phyloP scores from a whole-genome alignment of 2,329 filamentous ascomycete genomes.

The Aspergillus oerlinghausenensis region DNA sequence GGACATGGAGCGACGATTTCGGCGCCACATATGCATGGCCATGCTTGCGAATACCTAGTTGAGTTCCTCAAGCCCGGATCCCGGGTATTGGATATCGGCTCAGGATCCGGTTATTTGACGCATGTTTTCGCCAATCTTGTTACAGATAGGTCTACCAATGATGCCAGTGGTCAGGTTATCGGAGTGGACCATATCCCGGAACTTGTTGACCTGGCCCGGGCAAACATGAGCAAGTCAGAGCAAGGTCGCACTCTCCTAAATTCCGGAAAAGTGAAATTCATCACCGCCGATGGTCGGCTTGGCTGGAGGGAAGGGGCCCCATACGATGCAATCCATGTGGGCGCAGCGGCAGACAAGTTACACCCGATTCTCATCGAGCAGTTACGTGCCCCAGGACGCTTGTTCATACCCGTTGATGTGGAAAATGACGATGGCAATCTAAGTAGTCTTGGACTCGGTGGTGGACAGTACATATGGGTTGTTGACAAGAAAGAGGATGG shows the following conservation, averaged over 20 bases:
- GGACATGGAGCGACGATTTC: conserved; percentile 66
- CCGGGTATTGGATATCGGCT: conserved; percentile 68
- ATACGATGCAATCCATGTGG: conserved; percentile 95
- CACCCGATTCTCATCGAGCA: conserved; percentile 72
- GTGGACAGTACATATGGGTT: conserved; percentile 57
- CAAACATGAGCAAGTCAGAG: conserved; percentile 62
- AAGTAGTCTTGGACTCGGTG: conserved; percentile 18
- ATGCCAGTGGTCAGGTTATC: conserved; percentile 51
- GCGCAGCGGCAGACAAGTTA: conserved; percentile 72
- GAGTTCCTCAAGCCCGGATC: conserved; percentile 50
- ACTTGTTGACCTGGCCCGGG: conserved; percentile 58
- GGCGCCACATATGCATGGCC: conserved; percentile 69
- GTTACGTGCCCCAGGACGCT: conserved; percentile 68
- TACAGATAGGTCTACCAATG: conserved; percentile 19
- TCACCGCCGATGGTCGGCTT: conserved; percentile 68
- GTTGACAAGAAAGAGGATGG: conserved; percentile 60
- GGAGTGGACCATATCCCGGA: conserved; percentile 70
- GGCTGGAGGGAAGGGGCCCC: conserved; percentile 57
- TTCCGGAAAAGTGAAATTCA: conserved; percentile 63
- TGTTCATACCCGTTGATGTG: conserved; percentile 61
- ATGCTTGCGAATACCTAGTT: conserved; percentile 60
- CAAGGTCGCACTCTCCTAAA: conserved; percentile 58
- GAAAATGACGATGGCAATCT: conserved; percentile 29
- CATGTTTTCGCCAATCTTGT: conserved; percentile 80
- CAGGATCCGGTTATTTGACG: conserved; percentile 77